Evolutionary conservation across 2,329 filamentous ascomycete species (phyloP), one percentile per base, ranked within the genome.

Genomic region (Ceratocystis alfenasii): DNA sequence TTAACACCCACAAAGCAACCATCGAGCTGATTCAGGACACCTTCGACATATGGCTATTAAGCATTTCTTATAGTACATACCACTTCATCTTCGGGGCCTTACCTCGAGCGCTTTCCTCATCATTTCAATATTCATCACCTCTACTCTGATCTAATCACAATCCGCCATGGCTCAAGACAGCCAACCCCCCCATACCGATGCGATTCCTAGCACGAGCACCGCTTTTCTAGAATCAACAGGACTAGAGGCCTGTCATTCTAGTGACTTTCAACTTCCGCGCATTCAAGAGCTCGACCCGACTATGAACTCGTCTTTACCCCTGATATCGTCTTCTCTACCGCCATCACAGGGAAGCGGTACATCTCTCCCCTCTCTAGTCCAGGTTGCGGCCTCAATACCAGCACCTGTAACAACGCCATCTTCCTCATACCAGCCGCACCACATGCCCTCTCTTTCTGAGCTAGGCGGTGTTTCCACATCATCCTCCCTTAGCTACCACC

Each of bases 391-490:
- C n/a, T 59, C 65, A 30, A 57, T 57, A 30, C 22, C 66, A 12
- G 63, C 44, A 30, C 36, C 28, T 59, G 50, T 22, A 15, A 28
- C 50, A 55, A 48, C 55, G 50, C 48, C 46, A 44, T 41, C 25
- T 36, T 48, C 25, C 50, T 33, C 55, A 60, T 25, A 44, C 36
- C 63, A 63, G 45, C 62, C 62, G 20, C 61, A 65, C 46, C 63
- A 61, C 15, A 62, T 66, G 12, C 64, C 66, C 1, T 68, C 66
- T 30, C 64, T 68, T 57, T 30, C 48, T 6, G 66, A 68, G 7
- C 17, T 68, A 20, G 64, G 66, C 8, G 41, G 59, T n/a, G 44
- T 65, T 3, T 65, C 66, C 22, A 61, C 64, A 3, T 59, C 66
- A 22, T 68, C 66, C 22, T 65, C 63, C 20, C 61, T 57, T n/a